Conservation (phyloP, 495 filamentous ascomycete genomes). For the Penicillium nucicola region DNA sequence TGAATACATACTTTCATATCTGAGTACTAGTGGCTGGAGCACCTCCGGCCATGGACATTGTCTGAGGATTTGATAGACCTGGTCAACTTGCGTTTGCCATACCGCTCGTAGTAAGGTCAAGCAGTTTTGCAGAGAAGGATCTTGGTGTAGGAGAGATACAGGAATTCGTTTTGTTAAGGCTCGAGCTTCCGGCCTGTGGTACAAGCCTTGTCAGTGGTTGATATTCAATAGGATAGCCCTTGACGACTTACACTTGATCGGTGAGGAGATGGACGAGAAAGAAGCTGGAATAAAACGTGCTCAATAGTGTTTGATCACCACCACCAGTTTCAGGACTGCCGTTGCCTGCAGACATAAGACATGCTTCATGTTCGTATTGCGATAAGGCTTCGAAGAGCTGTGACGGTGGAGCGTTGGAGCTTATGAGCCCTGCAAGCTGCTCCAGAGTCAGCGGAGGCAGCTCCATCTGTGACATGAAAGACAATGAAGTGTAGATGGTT, state of each 20-base stretch:
- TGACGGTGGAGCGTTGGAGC: constrained; percentile 32
- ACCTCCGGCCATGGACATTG: constrained; percentile 41
- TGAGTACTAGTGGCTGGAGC: constrained; percentile 35
- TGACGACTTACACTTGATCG: constrained; percentile 43
- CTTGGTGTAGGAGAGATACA: constrained; percentile 28
- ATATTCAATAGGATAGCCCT: not conserved
- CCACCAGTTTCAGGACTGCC: constrained; percentile 2
- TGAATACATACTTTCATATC: constrained; percentile 39
- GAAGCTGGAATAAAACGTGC: constrained; percentile 48
- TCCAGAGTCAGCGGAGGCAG: constrained; percentile 33
- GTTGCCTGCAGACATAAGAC: constrained; percentile 25
- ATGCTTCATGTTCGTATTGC: constrained; percentile 43
- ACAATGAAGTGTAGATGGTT: not conserved
- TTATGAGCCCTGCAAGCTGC: constrained; percentile 35
- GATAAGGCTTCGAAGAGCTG: constrained; percentile 44
- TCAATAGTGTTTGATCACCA: constrained; percentile 30
- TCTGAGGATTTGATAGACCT: constrained; percentile 41
- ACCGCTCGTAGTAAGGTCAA: constrained; percentile 44
- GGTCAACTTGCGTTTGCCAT: constrained; percentile 45
- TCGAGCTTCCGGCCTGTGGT: constrained; percentile 48
- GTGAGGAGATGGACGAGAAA: constrained; percentile 52
- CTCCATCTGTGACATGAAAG: constrained; percentile 24
- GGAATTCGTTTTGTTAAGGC: constrained; percentile 50
- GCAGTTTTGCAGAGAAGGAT: constrained; percentile 44
- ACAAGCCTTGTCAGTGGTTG: not conserved